A percentile compares a stretch with the other conserved stretches of the same genome.
These are phyloP conservation scores for Lentithecium fluviatile DNA, from an alignment of 495 filamentous ascomycete genomes.

Conservation along the genomic window DNA sequence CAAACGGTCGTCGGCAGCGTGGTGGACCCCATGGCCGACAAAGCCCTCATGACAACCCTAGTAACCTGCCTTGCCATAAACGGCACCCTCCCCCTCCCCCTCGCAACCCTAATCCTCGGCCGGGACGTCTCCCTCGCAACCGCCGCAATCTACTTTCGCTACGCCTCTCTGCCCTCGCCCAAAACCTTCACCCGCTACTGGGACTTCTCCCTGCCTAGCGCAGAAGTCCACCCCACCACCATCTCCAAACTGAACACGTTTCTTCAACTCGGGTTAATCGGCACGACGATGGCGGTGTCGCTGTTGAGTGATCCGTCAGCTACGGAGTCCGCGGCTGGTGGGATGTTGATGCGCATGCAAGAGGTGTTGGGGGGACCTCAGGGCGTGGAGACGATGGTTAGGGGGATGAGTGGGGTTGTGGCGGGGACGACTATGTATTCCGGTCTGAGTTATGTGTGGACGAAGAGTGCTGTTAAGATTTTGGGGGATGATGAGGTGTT, in stretches of 20 bases:
- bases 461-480: conserved; percentile 44
- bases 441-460: conserved; percentile 44
- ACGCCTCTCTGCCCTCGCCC: conserved; percentile 86
- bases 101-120: conserved; percentile 84
- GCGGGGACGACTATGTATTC: conserved; percentile 45
- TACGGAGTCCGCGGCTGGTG: conserved; percentile 10
- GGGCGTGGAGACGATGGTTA: conserved; percentile 33
- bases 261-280: conserved; percentile 45
- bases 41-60: conserved; percentile 82
- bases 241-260: conserved; percentile 71
- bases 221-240: conserved; percentile 86
- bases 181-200: conserved; percentile 94
- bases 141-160: conserved; percentile 90
- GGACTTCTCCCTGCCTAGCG: conserved; percentile 92
- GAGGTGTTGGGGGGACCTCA: conserved; percentile 18
- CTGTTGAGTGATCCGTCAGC: conserved; percentile 30
- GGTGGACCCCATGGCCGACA: conserved; percentile 93
- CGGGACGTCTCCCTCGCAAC: conserved; percentile 84
- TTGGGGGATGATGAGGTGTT: conserved; percentile 42
- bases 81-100: conserved; percentile 77
- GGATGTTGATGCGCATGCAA: neutral
- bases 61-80: conserved; percentile 80
- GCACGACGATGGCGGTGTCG: conserved; percentile 36
- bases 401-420: conserved; percentile 38
- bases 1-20: conserved; percentile 95